phyloP scores from a whole-genome alignment of 164 flowering plant genomes.

The Magnolia officinalis region DNA sequence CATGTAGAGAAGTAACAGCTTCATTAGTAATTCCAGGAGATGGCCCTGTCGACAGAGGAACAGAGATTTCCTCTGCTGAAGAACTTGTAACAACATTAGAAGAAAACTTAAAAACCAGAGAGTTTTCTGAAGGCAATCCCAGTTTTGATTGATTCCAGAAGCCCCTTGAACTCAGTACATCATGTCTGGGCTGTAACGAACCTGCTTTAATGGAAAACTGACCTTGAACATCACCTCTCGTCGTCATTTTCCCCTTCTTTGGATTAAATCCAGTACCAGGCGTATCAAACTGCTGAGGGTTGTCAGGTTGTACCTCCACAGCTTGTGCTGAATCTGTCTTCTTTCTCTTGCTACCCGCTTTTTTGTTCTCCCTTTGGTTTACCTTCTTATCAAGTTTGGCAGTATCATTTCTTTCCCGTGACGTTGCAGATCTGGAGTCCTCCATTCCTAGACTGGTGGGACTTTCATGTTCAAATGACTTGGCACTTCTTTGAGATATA shows the following conservation, averaged over 20 bases:
- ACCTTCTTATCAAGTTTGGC: slow-evolving; percentile 41
- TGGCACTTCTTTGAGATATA: slow-evolving; percentile 49
- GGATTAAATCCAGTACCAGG: slow-evolving; percentile 22
- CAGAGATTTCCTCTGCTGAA: background rate
- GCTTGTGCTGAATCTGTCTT: slow-evolving; percentile 41
- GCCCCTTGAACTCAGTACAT: background rate
- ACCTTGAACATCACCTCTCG: background rate
- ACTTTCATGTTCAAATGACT: slow-evolving; percentile 70
- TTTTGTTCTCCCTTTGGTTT: slow-evolving; percentile 46
- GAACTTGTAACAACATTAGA: background rate
- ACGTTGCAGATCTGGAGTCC: slow-evolving; percentile 68
- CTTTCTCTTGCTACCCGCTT: slow-evolving; percentile 53
- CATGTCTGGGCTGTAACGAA: slow-evolving; percentile 27
- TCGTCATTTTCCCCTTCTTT: slow-evolving; percentile 43
- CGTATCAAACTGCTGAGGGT: slow-evolving; percentile 39
- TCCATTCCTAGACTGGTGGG: slow-evolving; percentile 48
- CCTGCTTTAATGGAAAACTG: slow-evolving; percentile 19
- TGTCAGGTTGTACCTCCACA: slow-evolving; percentile 35
- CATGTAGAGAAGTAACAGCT: background rate
- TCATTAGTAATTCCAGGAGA: background rate
- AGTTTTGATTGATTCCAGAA: slow-evolving; percentile 42
- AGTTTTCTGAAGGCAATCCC: slow-evolving; percentile 13
- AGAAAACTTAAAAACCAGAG: slow-evolving; percentile 26
- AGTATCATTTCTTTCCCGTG: slow-evolving; percentile 56
- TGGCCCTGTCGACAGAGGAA: background rate